Evolutionary conservation across 2,329 filamentous ascomycete genomes (phyloP), one percentile per base, ranked within the genome.

Genomic region (Aureobasidium musti): DNA sequence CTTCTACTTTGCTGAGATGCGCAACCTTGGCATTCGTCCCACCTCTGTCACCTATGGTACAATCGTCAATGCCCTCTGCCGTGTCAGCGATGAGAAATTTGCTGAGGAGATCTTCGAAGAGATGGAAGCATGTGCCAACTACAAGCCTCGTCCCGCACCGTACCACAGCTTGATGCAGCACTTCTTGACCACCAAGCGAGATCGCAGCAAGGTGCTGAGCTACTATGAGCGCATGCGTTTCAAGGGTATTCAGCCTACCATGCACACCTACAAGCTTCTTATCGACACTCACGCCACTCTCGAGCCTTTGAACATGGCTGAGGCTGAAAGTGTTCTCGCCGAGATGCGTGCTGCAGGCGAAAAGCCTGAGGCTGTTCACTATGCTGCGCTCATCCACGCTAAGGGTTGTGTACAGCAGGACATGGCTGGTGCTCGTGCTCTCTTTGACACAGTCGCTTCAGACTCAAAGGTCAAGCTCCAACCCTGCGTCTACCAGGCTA

Each of bases 141-240:
- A 99, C 86, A 98, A 97, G 83, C 92, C 95, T 47, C 90, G 95
- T 11, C 93, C 95, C 30, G 95, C 95, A 28, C 95, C 95, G 0
- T 99, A 99, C 84, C 97, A 99, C 83, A 96, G 92, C 79, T 91
- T 99, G 88, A 99, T 99, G 87, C 95, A 99, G 77, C 98, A 97
- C 82, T 99, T 98, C 86, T 83, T 98, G 72, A 96, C 91, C 67
- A 98, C 94, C 65, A 98, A 98, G 86, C 91, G 92, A 63, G 94
- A 99, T 78, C 94, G 95, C 80, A 82, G 84, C 77, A 98, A 98
- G 86, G 94, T 97, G 5, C 84, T 99, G 28, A 85, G 89, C 37
- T 99, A 98, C 83, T 98, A 96, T 76, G 89, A 96, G 78, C 91
- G 94, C 69, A 98, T 99, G 95, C 87, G 89, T 76, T 84, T 87